Conservation (phyloP, 108 stramenopile genomes). For the Cyclostephanos tholiformis region DNA sequence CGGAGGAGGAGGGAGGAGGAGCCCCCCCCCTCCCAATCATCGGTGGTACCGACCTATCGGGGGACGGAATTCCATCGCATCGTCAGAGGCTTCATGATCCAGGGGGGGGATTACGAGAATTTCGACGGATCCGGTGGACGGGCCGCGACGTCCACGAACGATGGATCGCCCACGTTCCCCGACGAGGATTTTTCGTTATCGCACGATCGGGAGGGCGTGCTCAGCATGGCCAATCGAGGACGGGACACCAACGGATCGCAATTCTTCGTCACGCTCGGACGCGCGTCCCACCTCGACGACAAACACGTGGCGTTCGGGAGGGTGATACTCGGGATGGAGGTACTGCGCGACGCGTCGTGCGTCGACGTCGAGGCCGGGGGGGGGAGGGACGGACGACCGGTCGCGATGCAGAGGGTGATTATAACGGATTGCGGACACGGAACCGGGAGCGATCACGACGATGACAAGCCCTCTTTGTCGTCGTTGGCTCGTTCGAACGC, state of each 20-base stretch:
- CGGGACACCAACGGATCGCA: conserved; percentile 86
- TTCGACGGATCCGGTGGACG: conserved; percentile 83
- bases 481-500: too few relatives aligned
- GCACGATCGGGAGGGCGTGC: conserved; percentile 64
- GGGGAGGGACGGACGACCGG: conserved; percentile 51
- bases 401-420: conserved; percentile 60
- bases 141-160: conserved; percentile 74
- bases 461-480: too few relatives aligned
- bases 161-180: conserved; percentile 43
- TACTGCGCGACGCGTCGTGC: conserved; percentile 62
- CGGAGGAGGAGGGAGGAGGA: too few relatives aligned
- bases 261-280: conserved; percentile 78
- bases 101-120: conserved; percentile 89
- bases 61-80: conserved; percentile 78
- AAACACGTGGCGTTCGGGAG: conserved; percentile 87
- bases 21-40: too few relatives aligned
- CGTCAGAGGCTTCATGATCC: conserved; percentile 88
- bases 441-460: not conserved
- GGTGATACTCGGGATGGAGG: conserved; percentile 69
- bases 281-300: conserved; percentile 72
- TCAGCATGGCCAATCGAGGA: conserved; percentile 88
- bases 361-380: conserved; percentile 70
- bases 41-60: conserved; percentile 72
- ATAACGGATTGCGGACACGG: conserved; percentile 82
- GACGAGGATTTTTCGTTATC: conserved; percentile 75